These are phyloP conservation scores for Physcomitrium patens DNA, from an alignment of 225 moss, liverwort and hornwort genomes.

Conservation along the genomic window DNA sequence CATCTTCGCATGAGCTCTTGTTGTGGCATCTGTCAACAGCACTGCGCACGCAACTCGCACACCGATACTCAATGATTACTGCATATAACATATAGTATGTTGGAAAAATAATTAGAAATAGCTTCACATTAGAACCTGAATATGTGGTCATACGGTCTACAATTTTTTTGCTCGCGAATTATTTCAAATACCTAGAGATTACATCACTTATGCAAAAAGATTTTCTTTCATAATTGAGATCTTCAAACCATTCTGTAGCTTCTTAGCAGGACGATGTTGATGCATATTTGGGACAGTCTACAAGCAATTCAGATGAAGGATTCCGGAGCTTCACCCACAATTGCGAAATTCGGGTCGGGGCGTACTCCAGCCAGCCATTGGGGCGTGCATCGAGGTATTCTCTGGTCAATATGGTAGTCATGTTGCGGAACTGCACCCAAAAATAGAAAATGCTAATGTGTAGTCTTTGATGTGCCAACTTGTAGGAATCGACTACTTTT, in stretches of 20 bases:
- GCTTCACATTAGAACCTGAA: neutral
- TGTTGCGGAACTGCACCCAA: conserved; percentile 50
- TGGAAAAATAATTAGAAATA: neutral
- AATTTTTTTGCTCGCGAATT: neutral
- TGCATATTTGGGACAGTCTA: neutral
- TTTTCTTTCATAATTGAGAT: neutral
- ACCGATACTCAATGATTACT: neutral
- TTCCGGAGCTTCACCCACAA: conserved; percentile 40
- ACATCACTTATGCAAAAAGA: neutral
- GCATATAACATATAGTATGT: neutral
- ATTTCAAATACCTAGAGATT: neutral
- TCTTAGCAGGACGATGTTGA: neutral
- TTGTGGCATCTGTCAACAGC: conserved; percentile 50
- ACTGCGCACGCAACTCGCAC: conserved; percentile 25
- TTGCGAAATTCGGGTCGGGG: conserved; percentile 61
- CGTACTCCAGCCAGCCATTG: conserved; percentile 61
- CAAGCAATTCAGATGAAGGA: neutral
- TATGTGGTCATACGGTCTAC: neutral
- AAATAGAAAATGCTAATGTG: neutral
- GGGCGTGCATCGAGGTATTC: conserved; percentile 65
- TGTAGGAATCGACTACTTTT: neutral
- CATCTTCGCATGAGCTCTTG: conserved; percentile 49
- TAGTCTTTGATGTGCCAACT: neutral
- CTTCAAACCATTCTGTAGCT: neutral
- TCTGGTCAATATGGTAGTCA: conserved; percentile 57